A percentile compares a stretch with the other conserved stretches of the same genome.
These are phyloP conservation scores for Ceratocystis ficicola DNA, from an alignment of 2,329 filamentous ascomycete species.

Conservation along the genomic window DNA sequence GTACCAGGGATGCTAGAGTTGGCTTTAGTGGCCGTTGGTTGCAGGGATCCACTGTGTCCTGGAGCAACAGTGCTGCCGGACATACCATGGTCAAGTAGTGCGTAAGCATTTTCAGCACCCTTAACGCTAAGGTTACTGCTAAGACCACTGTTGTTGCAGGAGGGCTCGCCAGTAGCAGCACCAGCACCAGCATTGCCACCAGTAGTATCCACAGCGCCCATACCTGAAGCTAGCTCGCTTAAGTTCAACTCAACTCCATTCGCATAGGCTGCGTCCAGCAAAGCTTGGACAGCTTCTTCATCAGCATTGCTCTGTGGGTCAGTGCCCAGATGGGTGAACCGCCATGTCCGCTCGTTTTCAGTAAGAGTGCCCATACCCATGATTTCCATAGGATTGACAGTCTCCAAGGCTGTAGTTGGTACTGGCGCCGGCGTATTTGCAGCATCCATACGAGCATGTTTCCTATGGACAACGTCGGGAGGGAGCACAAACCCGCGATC, in stretches of 20 bases:
- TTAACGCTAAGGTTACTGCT: neutral
- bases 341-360: constrained; percentile 11
- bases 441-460: neutral
- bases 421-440: neutral
- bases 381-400: constrained; percentile 14
- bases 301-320: constrained; percentile 1
- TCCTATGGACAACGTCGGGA: neutral
- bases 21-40: neutral
- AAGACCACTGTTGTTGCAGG: neutral
- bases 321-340: neutral
- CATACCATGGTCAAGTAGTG: neutral
- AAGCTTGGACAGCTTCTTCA: neutral
- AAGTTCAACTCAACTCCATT: neutral
- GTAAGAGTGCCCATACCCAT: constrained; percentile 6
- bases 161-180: neutral
- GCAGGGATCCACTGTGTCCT: constrained; percentile 14
- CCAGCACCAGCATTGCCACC: neutral
- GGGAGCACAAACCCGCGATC: constrained; percentile 12
- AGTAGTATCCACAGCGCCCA: neutral
- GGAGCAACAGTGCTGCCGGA: constrained; percentile 10
- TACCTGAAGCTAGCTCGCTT: neutral
- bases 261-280: neutral
- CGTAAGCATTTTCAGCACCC: constrained; percentile 3
- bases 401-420: constrained; percentile 2
- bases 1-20: neutral